A percentile compares a stretch with the other conserved stretches of the same genome.
phyloP scores from a whole-genome alignment of 306 rosid genomes.

The Cajanus cajan region DNA sequence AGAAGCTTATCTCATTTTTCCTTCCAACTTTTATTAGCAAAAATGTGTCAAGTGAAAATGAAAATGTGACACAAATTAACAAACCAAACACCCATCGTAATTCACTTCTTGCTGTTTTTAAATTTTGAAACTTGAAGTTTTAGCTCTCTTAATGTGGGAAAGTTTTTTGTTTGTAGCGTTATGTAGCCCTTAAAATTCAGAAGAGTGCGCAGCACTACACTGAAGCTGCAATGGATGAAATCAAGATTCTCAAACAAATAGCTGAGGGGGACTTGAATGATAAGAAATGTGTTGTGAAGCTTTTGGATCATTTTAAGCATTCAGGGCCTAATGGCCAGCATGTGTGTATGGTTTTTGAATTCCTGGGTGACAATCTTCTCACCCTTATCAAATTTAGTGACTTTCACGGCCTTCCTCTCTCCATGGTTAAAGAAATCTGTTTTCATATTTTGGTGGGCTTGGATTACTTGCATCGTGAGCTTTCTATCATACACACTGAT shows the following conservation, averaged over 20 bases:
- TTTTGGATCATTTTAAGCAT: conserved; percentile 84
- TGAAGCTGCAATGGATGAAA: conserved; percentile 86
- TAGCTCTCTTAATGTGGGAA: neutral
- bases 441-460: conserved; percentile 74
- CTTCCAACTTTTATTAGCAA: neutral
- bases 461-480: conserved; percentile 86
- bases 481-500: conserved; percentile 83
- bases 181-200: conserved; percentile 79
- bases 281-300: conserved; percentile 71
- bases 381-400: conserved; percentile 67
- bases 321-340: conserved; percentile 79
- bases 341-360: conserved; percentile 83
- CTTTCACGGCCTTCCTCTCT: conserved; percentile 65
- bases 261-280: conserved; percentile 71
- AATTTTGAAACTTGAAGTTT: neutral
- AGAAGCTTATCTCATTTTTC: no score
- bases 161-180: conserved; percentile 39
- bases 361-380: conserved; percentile 71
- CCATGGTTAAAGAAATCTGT: conserved; percentile 80
- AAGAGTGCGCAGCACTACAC: conserved; percentile 89
- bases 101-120: neutral
- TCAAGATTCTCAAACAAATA: conserved; percentile 71
- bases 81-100: neutral
- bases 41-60: neutral
- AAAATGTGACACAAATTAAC: neutral